Evolutionary conservation across 2,329 filamentous ascomycete genomes (phyloP), one percentile per base, ranked within the genome.

Genomic region (Cladosporium sp.): DNA sequence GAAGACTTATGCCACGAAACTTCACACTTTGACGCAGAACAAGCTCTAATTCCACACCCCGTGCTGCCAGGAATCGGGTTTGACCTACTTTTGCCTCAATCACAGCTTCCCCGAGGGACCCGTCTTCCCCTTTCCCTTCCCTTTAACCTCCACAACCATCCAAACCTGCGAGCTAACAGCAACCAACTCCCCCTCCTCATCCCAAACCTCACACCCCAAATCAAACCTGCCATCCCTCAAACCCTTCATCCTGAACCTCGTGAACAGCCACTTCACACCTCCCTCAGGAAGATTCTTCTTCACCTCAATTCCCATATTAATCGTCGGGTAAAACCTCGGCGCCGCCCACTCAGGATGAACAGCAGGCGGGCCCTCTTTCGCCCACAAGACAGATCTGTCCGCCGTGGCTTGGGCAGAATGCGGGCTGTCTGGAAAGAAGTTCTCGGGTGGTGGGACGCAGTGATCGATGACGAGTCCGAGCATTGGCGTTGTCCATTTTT

Each of bases 171-270:
- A 60, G 18, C 59, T 65, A 21, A 68, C 24, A n/a, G 67, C 68
- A 24, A 70, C 64, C 34, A 70, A 59, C 51, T 63, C 10, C 38
- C 67, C 47, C 28, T 68, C 60, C 44, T 54, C 34, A 63, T 72
- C 71, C 69, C 69, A 71, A 26, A 72, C 65, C 54, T 71, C 69
- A 24, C 60, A 66, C 18, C 66, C 60, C n/a, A 71, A 26, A 64
- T 72, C 71, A 32, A 69, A 69, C 49, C 67, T 67, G 32, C 71
- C 71, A 49, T 71, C 64, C 18, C 67, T 52, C 44, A 68, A 41
- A 36, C 65, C 68, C 61, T 68, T 71, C 55, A 68, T 69, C n/a
- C 64, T 55, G 65, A 65, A 64, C 26, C 68, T 59, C 52, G 68
- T 38, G 15, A 61, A 66, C 47, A 72, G 24, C 71, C 71, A 72